Evolutionary conservation across 2,329 filamentous ascomycete genomes (phyloP), one percentile per base, ranked within the genome.

Genomic region (Coniochaeta prunicola): DNA sequence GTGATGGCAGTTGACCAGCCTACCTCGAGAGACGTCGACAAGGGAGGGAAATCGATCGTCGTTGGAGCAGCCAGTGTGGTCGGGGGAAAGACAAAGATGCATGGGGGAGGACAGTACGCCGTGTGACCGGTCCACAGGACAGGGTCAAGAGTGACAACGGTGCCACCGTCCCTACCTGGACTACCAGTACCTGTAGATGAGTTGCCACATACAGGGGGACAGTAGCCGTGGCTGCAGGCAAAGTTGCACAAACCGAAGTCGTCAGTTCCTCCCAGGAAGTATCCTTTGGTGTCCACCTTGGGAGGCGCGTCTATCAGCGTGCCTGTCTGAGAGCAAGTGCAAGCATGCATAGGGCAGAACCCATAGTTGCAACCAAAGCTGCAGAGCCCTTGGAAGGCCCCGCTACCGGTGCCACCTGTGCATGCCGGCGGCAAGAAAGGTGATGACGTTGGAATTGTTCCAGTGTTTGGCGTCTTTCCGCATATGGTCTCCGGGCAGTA

Each of bases 31-130:
- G 50, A 31, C 15, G 50, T 54, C 24, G 26, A 31, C 10, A 54
- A 15, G 4, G 50, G 28, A 19, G 40, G 40, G 34, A 59, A 67
- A 53, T 57, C 65, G 48, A 60, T 58, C 33, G 58, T 59, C 5
- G 58, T 59, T 1, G 42, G 58, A 15, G n/a, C 12, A 28, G 38
- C 13, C 17, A 60, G 40, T 2, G 40, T 53, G 6, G 7, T 34
- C 21, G 57, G 57, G 1, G 59, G 59, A 12, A 60, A 42, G 3
- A 60, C 59, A 12, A 60, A 15, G 3, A 60, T 36, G 30, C 59
- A 60, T 3, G 59, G 59, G 0, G 59, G 59, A 0, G 31, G 15
- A 40, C 59, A 60, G 1, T 17, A n/a, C 4, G 53, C 53, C 3
- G 56, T 58, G n/a, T 56, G 59, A 19, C 15, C 36, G 8, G 8